Evolutionary conservation across 73 alveolate genomes (phyloP), one percentile per base, ranked within the genome.

Genomic region (Symbiodinium natans): DNA sequence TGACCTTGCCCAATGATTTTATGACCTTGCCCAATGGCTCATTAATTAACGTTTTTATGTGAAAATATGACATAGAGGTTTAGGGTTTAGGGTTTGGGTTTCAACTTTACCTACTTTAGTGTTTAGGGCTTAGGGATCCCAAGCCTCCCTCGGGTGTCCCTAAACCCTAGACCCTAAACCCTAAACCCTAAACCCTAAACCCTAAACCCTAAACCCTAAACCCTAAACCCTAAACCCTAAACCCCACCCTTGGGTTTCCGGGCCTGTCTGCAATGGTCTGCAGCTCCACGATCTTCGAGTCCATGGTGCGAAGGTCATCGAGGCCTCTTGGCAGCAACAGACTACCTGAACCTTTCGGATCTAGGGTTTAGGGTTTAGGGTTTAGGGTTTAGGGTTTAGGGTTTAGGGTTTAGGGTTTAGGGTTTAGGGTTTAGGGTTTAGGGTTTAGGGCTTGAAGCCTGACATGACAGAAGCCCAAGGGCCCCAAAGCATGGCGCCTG

Each of bases 261-360:
- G 6, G 41, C 94, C 94, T 86, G 54, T 90, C 97, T 41, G 97
- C 97, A 42, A 90, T 90, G 97, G 92, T 77, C 92, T 92, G 90
- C 98, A 92, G 63, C 98, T 92, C 92, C 83, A 77, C 92, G n/a
- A 92, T 92, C 86, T 77, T 77, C 43, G 98, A 75, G 98, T 92
- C 98, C 98, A 92, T 92, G 46, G 98, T 92, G 27, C 98, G 98
- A 31, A 92, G 98, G 92, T 92, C 98, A 27, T 92, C 98, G 21
- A 75, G 75, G 86, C 95, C 95, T 80, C 41, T 52, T 3, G 68
- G 63, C 15, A 8, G 5, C 56, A 8, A 5, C 19, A 11, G 56
- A 8, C 56, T 43, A 43, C 56, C 5, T 5, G 5, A 43, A 5
- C 56, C 19, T 43, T 43, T 8, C 5, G 56, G 56, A 11, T 43